Base-by-base conservation (phyloP, 2,329 filamentous ascomycete genomes). In the Alternaria gansuensis region DNA sequence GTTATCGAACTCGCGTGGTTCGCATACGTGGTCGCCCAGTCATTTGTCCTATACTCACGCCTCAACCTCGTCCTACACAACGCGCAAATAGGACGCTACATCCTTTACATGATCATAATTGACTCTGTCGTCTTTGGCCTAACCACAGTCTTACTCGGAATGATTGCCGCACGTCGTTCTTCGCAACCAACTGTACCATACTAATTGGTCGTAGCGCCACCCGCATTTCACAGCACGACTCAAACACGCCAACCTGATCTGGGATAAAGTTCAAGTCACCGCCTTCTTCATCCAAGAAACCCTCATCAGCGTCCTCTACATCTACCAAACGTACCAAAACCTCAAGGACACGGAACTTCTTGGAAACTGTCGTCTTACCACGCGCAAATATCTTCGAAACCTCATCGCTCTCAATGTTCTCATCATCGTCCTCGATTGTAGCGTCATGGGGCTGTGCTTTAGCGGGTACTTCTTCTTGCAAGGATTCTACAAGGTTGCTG, bases 41-140 rank as follows among this genome's bases (percentile, higher is more conserved):
- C 82, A 0, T 57, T 88, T 10, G 85, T 88, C 0, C 76, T 89
- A 0, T 89, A 86, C 75, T 88, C 85, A 2, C 80, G 87, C 4
- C 79, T 88, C 1, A 84, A 87, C 66, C 77, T 89, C 1, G 80
- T 89, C 5, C 69, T 87, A 4, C 56, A 62, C 9, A 74, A 78
- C 9, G 41, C 26, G 66, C 73, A 55, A 59, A 62, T 49, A 3
- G 52, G 58, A 2, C 60, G 77, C 4, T 75, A 78, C 2, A 80
- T 87, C 1, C 75, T 87, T 0, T 77, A 68, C 39, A 85, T 88
- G 81, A 88, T 89, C 56, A 76, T 85, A 24, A 62, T 79, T 58
- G 82, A 85, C 63, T 78, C 79, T n/a, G 61, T 87, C 37, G 56
- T 85, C 14, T 75, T 85, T 39, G 83, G 87, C 54, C 72, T 83